Evolutionary conservation across 371 early-diverging fungal species (phyloP).

Genomic region (Mortierella sp.): DNA sequence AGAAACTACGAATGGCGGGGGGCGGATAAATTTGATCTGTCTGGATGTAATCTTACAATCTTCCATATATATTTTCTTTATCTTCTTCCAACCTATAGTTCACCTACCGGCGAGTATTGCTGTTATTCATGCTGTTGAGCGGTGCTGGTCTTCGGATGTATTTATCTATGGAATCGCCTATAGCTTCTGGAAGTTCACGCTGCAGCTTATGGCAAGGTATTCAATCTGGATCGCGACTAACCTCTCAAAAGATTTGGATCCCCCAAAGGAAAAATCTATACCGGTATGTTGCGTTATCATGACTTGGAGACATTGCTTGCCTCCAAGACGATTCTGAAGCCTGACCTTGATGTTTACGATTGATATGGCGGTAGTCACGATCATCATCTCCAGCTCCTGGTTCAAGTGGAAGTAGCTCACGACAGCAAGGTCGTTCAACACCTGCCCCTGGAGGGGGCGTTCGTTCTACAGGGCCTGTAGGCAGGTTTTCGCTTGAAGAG

Average conservation of each 20-base stretch:
- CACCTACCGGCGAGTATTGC: slow-evolving; percentile 64
- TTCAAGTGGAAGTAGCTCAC: slow-evolving; percentile 9
- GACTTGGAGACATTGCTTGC: too few species aligned
- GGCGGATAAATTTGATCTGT: neutral
- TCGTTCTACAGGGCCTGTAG: slow-evolving; percentile 22
- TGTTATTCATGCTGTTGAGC: slow-evolving; percentile 64
- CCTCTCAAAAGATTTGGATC: slow-evolving; percentile 29
- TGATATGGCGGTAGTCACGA: slow-evolving; percentile 20
- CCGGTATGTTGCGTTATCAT: slow-evolving; percentile 10
- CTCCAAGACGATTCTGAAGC: neutral
- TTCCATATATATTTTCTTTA: neutral
- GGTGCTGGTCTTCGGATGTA: slow-evolving; percentile 79
- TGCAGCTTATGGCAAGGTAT: slow-evolving; percentile 68
- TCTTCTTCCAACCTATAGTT: neutral
- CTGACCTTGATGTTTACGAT: neutral
- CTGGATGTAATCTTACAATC: neutral
- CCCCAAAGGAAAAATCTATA: slow-evolving; percentile 18
- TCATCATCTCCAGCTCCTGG: slow-evolving; percentile 49
- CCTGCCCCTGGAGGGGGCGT: slow-evolving; percentile 26
- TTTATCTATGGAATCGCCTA: slow-evolving; percentile 72
- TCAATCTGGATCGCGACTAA: slow-evolving; percentile 42
- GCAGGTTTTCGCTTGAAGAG: slow-evolving; percentile 28
- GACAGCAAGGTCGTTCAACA: slow-evolving; percentile 25
- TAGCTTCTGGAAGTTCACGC: slow-evolving; percentile 82
- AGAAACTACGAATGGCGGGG: too few species aligned